Evolutionary conservation across 2,329 filamentous ascomycete species (phyloP).

Genomic region (Kalmusia sp.): DNA sequence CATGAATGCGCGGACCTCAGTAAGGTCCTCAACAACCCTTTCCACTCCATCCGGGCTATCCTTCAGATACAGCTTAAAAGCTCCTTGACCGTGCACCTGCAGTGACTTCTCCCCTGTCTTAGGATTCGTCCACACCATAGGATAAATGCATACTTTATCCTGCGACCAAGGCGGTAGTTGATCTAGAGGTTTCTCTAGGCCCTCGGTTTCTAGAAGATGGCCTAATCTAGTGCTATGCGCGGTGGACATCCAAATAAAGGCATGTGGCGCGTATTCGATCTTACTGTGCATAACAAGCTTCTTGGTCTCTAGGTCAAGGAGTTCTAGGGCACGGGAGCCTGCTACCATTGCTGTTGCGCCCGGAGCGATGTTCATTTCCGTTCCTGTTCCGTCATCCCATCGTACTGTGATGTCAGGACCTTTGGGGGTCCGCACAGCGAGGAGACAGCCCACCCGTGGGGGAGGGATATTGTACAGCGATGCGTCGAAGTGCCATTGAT

Average conservation of each 20-base stretch:
- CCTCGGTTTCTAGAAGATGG: slow-evolving; percentile 16
- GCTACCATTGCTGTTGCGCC: slow-evolving; percentile 54
- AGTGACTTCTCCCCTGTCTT: slow-evolving; percentile 16
- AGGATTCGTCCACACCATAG: slow-evolving; percentile 20
- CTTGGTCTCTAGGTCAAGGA: slow-evolving; percentile 51
- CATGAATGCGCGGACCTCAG: slow-evolving; percentile 10
- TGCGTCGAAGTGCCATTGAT: slow-evolving; percentile 17
- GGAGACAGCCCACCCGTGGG: slow-evolving; percentile 10
- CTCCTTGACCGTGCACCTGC: slow-evolving; percentile 17
- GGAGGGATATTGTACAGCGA: slow-evolving; percentile 13
- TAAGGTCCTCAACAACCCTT: slow-evolving; percentile 6
- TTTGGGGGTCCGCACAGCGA: slow-evolving; percentile 30
- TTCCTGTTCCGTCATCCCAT: slow-evolving; percentile 52
- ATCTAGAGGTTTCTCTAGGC: slow-evolving; percentile 11
- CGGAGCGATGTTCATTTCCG: slow-evolving; percentile 52
- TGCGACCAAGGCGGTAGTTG: slow-evolving; percentile 15
- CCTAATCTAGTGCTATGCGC: slow-evolving; percentile 15
- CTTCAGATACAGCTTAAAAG: slow-evolving; percentile 8
- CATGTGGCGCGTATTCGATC: slow-evolving; percentile 55
- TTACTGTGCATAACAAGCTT: slow-evolving; percentile 50
- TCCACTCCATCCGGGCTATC: slow-evolving; percentile 2
- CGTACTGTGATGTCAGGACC: slow-evolving; percentile 45
- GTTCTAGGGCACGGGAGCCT: slow-evolving; percentile 48
- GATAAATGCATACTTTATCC: slow-evolving; percentile 15
- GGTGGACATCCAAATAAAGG: slow-evolving; percentile 43